These are phyloP conservation scores for Cladophialophora chaetospira DNA, from an alignment of 2,329 filamentous ascomycete genomes.

Conservation along the genomic window DNA sequence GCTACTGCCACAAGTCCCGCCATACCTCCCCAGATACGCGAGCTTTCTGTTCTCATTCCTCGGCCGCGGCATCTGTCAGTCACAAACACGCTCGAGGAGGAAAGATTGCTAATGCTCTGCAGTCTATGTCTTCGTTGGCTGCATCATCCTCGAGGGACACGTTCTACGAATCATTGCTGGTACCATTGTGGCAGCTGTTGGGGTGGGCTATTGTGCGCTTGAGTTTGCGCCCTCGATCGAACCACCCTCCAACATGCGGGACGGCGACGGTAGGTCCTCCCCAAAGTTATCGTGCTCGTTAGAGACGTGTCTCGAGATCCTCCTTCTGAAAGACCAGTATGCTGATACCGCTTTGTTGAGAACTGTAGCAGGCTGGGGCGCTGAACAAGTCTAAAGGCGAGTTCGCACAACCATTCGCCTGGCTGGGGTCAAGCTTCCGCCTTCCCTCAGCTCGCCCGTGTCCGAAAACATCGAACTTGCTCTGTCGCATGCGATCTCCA, in stretches of 20 bases:
- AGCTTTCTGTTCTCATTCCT: constrained; percentile 98
- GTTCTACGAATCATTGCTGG: constrained; percentile 75
- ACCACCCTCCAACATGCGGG: constrained; percentile 78
- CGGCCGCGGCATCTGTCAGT: constrained; percentile 90
- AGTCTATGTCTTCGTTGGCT: constrained; percentile 97
- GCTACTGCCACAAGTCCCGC: constrained; percentile 80
- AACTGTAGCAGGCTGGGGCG: constrained; percentile 75
- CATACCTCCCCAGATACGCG: constrained; percentile 88
- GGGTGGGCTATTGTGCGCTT: constrained; percentile 73
- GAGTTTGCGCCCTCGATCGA: constrained; percentile 79
- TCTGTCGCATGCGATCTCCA: no score
- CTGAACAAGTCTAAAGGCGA: constrained; percentile 67
- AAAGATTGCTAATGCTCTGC: constrained; percentile 13
- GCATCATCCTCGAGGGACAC: constrained; percentile 71
- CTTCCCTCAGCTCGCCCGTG: no score
- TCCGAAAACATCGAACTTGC: no score
- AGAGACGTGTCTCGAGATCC: no score
- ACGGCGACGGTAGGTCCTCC: no score
- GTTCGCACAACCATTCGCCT: background rate
- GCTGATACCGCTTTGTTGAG: no score
- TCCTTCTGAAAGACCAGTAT: no score
- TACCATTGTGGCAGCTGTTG: constrained; percentile 73
- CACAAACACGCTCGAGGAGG: background rate
- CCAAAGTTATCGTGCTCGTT: no score
- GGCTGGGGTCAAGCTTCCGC: no score